Percentiles rank a stretch among this genome's conserved stretches.
Evolutionary conservation across 441 rosid genomes (phyloP).

Genomic region (Adansonia madagascariensis): DNA sequence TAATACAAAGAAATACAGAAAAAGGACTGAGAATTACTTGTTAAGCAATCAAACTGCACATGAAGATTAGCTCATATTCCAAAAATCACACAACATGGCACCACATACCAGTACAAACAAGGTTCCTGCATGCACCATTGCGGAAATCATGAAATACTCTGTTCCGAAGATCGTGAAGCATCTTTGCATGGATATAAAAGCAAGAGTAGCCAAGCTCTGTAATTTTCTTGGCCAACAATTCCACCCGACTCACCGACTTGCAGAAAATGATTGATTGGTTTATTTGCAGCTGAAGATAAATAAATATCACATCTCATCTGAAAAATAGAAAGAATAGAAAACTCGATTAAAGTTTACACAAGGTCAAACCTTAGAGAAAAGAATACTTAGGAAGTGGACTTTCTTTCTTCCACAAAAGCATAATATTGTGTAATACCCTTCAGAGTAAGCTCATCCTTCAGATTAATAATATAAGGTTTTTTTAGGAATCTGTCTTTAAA

Average conservation of each 20-base stretch:
- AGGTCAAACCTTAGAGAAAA: slow-evolving; percentile 85
- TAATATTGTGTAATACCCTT: slow-evolving; percentile 95
- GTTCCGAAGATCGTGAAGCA: slow-evolving; percentile 99
- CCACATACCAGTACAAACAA: slow-evolving; percentile 92
- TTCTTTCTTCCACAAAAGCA: slow-evolving; percentile 99
- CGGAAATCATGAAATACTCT: slow-evolving; percentile 99
- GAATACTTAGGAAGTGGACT: slow-evolving; percentile 95
- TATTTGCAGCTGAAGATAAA: slow-evolving; percentile 83
- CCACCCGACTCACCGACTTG: slow-evolving; percentile 98
- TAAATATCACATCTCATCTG: slow-evolving; percentile 23
- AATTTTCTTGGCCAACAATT: slow-evolving; percentile 94
- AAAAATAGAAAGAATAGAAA: slow-evolving; percentile 21
- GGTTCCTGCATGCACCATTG: slow-evolving; percentile 99
- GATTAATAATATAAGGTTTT: slow-evolving; percentile 87
- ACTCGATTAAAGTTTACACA: slow-evolving; percentile 17
- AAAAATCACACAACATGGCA: background rate
- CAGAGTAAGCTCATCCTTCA: slow-evolving; percentile 97
- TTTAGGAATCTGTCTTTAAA: slow-evolving; percentile 87
- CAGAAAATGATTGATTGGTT: slow-evolving; percentile 98
- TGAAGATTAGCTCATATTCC: background rate
- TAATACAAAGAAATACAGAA: background rate
- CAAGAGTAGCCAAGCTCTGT: slow-evolving; percentile 99
- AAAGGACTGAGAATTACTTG: background rate
- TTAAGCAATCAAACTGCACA: background rate
- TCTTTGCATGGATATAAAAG: slow-evolving; percentile 97